Percentiles rank a stretch among this genome's conserved stretches.
Conservation (phyloP, 805 yeast species). For the Lipomyces anomalus region DNA sequence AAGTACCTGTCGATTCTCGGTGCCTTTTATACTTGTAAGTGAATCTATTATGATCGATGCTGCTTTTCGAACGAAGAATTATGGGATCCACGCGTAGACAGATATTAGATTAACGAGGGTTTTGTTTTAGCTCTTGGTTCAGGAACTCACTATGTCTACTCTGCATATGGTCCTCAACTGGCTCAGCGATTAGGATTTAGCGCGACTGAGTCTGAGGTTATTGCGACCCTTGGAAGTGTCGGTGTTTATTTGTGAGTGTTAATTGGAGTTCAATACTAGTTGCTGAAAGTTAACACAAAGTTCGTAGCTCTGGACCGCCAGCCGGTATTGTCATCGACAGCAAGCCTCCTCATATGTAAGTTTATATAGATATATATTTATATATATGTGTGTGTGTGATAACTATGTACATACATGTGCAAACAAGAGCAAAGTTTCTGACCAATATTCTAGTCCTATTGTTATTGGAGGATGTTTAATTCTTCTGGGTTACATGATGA, state of each 20-base stretch:
- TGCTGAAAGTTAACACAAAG: not conserved
- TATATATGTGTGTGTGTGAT: too few species aligned
- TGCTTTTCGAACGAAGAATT: too few species aligned
- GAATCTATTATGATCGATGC: too few species aligned
- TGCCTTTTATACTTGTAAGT: not conserved
- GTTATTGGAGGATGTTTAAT: conserved; percentile 40
- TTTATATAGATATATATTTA: too few species aligned
- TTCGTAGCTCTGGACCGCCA: conserved; percentile 49
- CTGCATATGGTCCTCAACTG: conserved; percentile 74
- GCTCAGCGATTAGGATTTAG: conserved; percentile 52
- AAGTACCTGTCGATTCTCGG: not conserved
- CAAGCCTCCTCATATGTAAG: conserved; percentile 52
- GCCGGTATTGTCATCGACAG: conserved; percentile 62
- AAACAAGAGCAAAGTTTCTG: too few species aligned
- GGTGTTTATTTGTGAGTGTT: conserved; percentile 48
- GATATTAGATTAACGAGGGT: too few species aligned
- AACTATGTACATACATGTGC: too few species aligned
- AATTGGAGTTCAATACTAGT: not conserved
- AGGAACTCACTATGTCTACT: conserved; percentile 70
- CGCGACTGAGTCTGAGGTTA: conserved; percentile 56
- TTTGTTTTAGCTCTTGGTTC: conserved; percentile 28
- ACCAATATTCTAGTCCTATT: too few species aligned
- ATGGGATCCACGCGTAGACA: not conserved
- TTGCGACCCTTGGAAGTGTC: conserved; percentile 63
- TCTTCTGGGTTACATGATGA: conserved; percentile 50